Conservation (phyloP, 2,329 filamentous ascomycete genomes). For the Colletotrichum cordylinicola region DNA sequence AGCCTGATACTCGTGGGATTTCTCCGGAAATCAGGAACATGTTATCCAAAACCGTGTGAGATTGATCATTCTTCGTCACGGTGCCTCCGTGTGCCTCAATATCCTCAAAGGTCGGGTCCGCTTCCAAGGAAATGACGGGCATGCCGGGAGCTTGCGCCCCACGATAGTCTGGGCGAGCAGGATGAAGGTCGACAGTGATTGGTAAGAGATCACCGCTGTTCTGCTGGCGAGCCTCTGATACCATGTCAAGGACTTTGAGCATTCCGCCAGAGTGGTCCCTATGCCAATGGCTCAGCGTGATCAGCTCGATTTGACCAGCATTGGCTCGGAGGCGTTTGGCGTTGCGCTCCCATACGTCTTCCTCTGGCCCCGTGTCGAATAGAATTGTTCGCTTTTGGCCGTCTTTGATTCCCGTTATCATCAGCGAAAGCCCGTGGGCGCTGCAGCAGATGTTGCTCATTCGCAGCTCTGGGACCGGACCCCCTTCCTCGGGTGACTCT, state of each 20-base stretch:
- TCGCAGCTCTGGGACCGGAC: slow-evolving; percentile 47
- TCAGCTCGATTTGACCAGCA: slow-evolving; percentile 36
- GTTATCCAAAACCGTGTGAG: slow-evolving; percentile 52
- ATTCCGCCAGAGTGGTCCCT: slow-evolving; percentile 60
- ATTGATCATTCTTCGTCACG: slow-evolving; percentile 40
- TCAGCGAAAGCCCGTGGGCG: slow-evolving; percentile 58
- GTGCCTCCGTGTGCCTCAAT: slow-evolving; percentile 31
- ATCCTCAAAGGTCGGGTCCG: slow-evolving; percentile 56
- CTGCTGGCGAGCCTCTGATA: slow-evolving; percentile 39
- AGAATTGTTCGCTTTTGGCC: slow-evolving; percentile 50
- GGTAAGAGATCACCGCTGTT: neutral
- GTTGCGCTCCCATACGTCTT: slow-evolving; percentile 55
- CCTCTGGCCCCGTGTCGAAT: slow-evolving; percentile 60
- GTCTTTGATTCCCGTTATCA: slow-evolving; percentile 54
- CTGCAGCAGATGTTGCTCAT: slow-evolving; percentile 59
- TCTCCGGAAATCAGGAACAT: slow-evolving; percentile 60
- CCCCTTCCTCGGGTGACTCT: slow-evolving; percentile 40
- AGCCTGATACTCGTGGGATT: slow-evolving; percentile 54
- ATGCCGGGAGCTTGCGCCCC: slow-evolving; percentile 40
- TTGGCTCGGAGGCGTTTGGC: slow-evolving; percentile 39
- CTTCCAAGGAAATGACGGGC: slow-evolving; percentile 51
- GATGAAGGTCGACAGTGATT: slow-evolving; percentile 56
- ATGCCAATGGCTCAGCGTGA: slow-evolving; percentile 60
- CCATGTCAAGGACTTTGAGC: slow-evolving; percentile 51
- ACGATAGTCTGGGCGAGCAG: slow-evolving; percentile 54